Evolutionary conservation across 768 basidiomycete species (phyloP), one percentile per base, ranked within the genome.

Genomic region (Mycena vulgaris): DNA sequence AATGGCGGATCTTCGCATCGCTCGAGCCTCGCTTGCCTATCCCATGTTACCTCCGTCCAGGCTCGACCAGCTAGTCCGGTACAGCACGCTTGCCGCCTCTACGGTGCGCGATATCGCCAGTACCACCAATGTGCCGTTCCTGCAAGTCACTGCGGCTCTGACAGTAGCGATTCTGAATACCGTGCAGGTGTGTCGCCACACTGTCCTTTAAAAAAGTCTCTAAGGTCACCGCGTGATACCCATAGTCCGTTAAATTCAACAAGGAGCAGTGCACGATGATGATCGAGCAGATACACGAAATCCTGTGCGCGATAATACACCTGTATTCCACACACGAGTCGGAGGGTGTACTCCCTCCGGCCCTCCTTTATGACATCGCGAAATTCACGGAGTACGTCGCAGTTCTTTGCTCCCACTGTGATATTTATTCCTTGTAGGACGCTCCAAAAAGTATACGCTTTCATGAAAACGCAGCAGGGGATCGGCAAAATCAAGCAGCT

Each of bases 231-330:
- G n/a, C n/a, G n/a, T n/a, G n/a, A n/a, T n/a, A n/a, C n/a, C n/a
- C n/a, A 30, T 14, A 58, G 57, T 25, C 37, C 14, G 57, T 42
- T 4, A 58, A 42, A 17, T 58, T 39, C 25, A 25, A 58, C 37
- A 58, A 42, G 17, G 37, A 58, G 9, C 25, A 40, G 30, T 58
- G 57, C 40, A 27, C 28, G 11, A 10, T 27, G 6, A 40, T 58
- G 57, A n/a, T 31, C 7, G 57, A 58, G 39, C 23, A 58, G 27
- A 58, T 58, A 8, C 57, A 58, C 14, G 57, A 42, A 30, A 58
- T 42, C 28, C 57, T 58, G 37, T 58, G 57, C 14, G 21, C 37
- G 4, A 42, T 58, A 2, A 58, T 58, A 2, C 57, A 42, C 6
- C 57, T 58, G 1, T 58, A 30, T 13, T 42, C 39, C 2, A 58